phyloP scores from a whole-genome alignment of 2,329 filamentous ascomycete species.

The Penicillium sp. region DNA sequence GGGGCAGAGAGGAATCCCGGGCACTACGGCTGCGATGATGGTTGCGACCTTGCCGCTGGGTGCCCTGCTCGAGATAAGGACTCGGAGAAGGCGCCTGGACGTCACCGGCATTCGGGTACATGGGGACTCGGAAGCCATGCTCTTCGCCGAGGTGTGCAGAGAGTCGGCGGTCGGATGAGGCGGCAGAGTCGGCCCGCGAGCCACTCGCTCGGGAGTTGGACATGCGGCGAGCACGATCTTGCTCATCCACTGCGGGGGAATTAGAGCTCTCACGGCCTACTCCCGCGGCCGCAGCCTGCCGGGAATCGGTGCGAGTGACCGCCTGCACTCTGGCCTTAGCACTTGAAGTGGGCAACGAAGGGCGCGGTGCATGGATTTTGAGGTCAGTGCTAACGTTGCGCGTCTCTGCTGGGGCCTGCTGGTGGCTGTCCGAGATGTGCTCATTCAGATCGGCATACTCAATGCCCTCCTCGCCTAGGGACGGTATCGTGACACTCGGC shows the following conservation, averaged over 20 bases:
- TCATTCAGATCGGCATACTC: conserved; percentile 73
- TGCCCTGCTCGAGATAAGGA: conserved; percentile 54
- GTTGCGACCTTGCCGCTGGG: conserved; percentile 52
- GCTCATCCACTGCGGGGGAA: conserved; percentile 51
- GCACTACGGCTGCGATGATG: conserved; percentile 74
- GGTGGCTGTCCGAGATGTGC: conserved; percentile 46
- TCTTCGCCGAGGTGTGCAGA: conserved; percentile 69
- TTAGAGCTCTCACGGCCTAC: conserved; percentile 62
- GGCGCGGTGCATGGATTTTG: conserved; percentile 85
- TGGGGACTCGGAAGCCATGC: conserved; percentile 90
- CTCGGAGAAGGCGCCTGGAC: conserved; percentile 91
- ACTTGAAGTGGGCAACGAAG: conserved; percentile 76
- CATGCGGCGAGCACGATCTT: conserved; percentile 57
- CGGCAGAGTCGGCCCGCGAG: conserved; percentile 50
- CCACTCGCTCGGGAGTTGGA: conserved; percentile 66
- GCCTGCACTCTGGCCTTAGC: conserved; percentile 80
- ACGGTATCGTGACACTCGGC: conserved; percentile 78
- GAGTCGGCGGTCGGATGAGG: conserved; percentile 55
- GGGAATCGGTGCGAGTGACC: conserved; percentile 91
- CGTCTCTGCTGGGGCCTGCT: conserved; percentile 67
- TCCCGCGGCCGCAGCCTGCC: conserved; percentile 79
- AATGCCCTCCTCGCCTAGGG: conserved; percentile 83
- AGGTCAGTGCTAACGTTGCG: conserved; percentile 78
- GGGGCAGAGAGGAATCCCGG: conserved; percentile 70
- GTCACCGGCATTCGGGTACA: conserved; percentile 89